Evolutionary conservation across 352 stramenopile species (phyloP), one percentile per base, ranked within the genome.

Genomic region (Globisporangium megalacanthum): DNA sequence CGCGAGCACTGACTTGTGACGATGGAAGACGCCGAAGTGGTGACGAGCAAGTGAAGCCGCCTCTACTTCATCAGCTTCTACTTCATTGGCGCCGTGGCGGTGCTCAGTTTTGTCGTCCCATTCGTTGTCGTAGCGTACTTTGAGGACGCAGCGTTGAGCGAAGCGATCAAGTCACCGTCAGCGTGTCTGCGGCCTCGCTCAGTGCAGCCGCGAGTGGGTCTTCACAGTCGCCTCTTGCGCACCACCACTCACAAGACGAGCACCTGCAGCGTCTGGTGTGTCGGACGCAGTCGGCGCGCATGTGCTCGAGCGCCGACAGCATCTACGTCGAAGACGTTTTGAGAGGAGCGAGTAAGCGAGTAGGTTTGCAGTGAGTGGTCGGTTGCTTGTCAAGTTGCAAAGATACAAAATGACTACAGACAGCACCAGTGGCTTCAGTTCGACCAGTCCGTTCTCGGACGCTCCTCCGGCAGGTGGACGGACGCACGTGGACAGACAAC

Each of bases 1-100:
- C 52, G 13, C 45, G 0, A 48, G 31, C 35, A 83, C 71, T 92
- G 79, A 77, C 83, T 75, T 47, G 69, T 93, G 15, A 77, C 80
- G 33, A 82, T 87, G 67, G 79, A 91, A 57, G 83, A 75, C 8
- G 66, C 71, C 13, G 72, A 73, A 6, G 66, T 68, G 6, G 79
- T 88, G 47, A 84, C 78, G 19, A 69, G 56, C 11, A 72, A 73
- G 52, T 80, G 70, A 67, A 78, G 67, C 31, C 76, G 79, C 4
- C 47, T 88, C 53, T 93, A 79, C 53, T 93, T 93, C 36, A 63
- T 89, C 49, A 77, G 64, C 17, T 93, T 83, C 54, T 89, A 88
- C 65, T 54, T 91, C 20, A 68, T 89, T 50, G 77, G 74, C 4
- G 77, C 87, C 58, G 69, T 89, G 25, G 74, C 89, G 63, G 75